Base-by-base conservation (phyloP, 1,284 basidiomycete species). In the Melampsora americana region DNA sequence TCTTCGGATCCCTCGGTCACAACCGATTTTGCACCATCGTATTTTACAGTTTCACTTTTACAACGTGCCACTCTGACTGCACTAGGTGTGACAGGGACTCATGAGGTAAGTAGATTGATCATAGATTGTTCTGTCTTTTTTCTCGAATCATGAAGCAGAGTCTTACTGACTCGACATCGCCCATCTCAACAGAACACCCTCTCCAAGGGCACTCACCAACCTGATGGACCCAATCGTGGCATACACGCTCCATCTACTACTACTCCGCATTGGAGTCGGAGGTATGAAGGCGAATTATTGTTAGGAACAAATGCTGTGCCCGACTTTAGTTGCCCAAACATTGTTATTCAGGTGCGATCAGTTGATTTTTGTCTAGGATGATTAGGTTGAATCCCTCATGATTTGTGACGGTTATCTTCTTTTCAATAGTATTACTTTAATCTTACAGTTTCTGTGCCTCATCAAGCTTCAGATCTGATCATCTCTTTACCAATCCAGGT, bases 401-500 rank as follows among this genome's bases (percentile, higher is more conserved):
- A 64, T 32, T 64, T 28, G 6, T 28, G 7, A 7, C 18, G 11
- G 28, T 35, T 20, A 16, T 14, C 6, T 11, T 26, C 1, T 28
- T 62, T 35, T 28, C 20, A 0, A 26, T 44, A 66, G 65, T 66
- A 66, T 66, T 66, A n/a, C 35, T 66, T 66, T 66, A 66, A 28
- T 12, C n/a, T 66, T 42, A 66, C 42, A n/a, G 42, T 66, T 30
- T 66, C 65, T 20, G 42, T 66, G 9, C 65, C 65, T n/a, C n/a
- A 46, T 23, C 65, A 66, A 23, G n/a, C 23, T 44, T 12, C 26
- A 11, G 65, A 66, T 46, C 23, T 66, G 26, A 28, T 39, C 11
- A 39, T 66, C n/a, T 66, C 65, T 46, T 30, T 66, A 42, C 65
- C 65, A 20, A 66, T 66, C 7, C 65, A 66, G 42, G 65, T 66